Evolutionary conservation across 345 rosid genomes (phyloP).

Genomic region (Heritiera fomes): DNA sequence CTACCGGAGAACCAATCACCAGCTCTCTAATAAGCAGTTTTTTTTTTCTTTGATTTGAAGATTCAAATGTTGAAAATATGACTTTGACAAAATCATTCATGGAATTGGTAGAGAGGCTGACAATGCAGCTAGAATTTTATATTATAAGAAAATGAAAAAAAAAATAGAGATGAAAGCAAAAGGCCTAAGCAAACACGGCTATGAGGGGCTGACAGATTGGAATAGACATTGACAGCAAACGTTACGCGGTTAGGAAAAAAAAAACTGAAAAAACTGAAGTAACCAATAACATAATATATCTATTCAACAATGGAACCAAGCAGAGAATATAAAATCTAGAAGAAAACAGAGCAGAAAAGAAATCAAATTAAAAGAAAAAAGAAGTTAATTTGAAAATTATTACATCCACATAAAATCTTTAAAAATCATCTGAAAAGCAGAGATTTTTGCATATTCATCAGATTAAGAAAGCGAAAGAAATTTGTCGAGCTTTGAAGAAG

Average conservation of each 20-base stretch:
- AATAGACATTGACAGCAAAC: slow-evolving; percentile 22
- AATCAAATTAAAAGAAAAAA: not conserved
- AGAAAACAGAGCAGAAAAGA: not conserved
- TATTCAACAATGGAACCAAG: not conserved
- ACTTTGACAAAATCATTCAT: not conserved
- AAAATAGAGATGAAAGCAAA: slow-evolving; percentile 24
- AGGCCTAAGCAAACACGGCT: slow-evolving; percentile 25
- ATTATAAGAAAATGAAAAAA: not conserved
- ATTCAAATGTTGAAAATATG: not conserved
- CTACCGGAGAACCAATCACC: not conserved
- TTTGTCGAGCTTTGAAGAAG: not conserved
- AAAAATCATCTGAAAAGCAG: not conserved
- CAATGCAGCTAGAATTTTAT: not conserved
- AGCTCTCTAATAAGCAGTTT: not conserved
- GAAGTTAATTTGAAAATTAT: not conserved
- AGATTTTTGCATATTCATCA: not conserved
- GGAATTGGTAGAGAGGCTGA: slow-evolving; percentile 1
- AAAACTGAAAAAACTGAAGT: slow-evolving; percentile 31
- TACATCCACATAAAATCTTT: slow-evolving; percentile 6
- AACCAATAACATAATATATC: slow-evolving; percentile 19
- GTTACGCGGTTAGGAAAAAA: slow-evolving; percentile 24
- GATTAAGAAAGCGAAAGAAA: slow-evolving; percentile 1
- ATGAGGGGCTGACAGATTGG: slow-evolving; percentile 15
- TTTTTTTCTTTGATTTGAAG: not conserved
- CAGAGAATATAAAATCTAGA: slow-evolving; percentile 7